Conservation (phyloP, 371 early-diverging fungal species). For the Mucor racemosus region DNA sequence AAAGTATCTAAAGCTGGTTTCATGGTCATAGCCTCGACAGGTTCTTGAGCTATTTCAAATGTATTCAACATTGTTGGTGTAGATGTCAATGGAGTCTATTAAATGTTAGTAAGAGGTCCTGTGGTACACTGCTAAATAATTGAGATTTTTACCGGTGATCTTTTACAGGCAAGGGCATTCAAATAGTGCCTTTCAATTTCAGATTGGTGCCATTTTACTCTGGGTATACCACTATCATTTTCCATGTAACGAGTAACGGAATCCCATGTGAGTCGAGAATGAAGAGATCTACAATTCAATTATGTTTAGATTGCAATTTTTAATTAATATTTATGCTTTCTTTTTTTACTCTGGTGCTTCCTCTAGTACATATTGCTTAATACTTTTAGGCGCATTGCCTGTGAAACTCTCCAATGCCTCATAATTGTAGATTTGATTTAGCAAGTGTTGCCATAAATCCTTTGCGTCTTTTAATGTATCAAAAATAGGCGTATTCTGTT, state of each 20-base stretch:
- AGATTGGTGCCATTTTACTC: conserved; percentile 30
- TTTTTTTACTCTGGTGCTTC: conserved; percentile 13
- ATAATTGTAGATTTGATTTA: background rate
- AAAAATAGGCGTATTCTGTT: conserved; percentile 8
- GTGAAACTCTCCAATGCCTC: background rate
- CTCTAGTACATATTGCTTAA: conserved; percentile 5
- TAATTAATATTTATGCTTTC: background rate
- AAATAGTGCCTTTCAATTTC: conserved; percentile 29
- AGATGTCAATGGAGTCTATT: background rate
- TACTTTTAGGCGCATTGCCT: conserved; percentile 8
- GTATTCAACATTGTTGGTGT: background rate
- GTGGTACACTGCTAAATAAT: background rate
- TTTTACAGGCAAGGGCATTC: conserved; percentile 20
- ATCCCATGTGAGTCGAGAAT: conserved; percentile 28
- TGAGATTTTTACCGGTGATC: conserved; percentile 7
- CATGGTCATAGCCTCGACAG: background rate
- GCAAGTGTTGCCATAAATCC: background rate
- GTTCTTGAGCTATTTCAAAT: background rate
- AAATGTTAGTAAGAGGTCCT: background rate
- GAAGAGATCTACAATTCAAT: conserved; percentile 19
- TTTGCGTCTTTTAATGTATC: background rate
- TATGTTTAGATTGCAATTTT: background rate
- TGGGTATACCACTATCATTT: conserved; percentile 32
- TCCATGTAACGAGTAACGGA: conserved; percentile 27
- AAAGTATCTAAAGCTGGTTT: background rate